These are phyloP conservation scores for Cytidiella melzeri DNA, from an alignment of 768 basidiomycete genomes.

Conservation along the genomic window DNA sequence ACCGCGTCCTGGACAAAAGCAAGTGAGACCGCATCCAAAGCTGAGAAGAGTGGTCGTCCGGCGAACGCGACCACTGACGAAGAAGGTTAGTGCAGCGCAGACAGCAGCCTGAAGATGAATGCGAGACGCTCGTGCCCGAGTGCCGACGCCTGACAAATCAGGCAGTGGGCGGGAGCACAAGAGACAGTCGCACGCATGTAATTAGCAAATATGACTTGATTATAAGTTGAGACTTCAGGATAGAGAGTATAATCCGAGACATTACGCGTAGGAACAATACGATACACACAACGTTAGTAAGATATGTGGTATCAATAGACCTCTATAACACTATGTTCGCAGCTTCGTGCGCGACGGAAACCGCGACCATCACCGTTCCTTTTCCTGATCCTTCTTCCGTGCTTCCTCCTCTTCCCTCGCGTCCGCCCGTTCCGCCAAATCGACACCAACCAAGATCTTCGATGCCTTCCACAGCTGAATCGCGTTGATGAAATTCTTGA, in stretches of 20 bases:
- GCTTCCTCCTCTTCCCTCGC: constrained; percentile 39
- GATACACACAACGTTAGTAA: not conserved
- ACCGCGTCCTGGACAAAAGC: constrained; percentile 29
- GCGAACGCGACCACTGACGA: constrained; percentile 4
- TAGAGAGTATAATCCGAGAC: not conserved
- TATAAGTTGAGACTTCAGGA: too few relatives aligned
- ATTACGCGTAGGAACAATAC: not conserved
- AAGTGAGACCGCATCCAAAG: constrained; percentile 33
- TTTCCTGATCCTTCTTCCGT: constrained; percentile 13
- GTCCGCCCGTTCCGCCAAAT: constrained; percentile 77
- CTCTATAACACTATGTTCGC: constrained; percentile 8
- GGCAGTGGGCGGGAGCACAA: not conserved
- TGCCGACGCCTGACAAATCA: not conserved
- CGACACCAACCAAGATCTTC: constrained; percentile 90
- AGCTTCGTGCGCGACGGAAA: constrained; percentile 1
- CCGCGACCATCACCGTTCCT: not conserved
- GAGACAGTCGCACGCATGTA: too few relatives aligned
- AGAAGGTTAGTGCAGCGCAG: not conserved
- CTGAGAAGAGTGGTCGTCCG: constrained; percentile 7
- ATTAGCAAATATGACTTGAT: too few relatives aligned
- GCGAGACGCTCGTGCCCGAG: not conserved
- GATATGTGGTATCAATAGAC: constrained; percentile 5
- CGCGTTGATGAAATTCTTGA: constrained; percentile 90
- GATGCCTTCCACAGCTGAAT: constrained; percentile 99
- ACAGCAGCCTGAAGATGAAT: not conserved